Evolutionary conservation across 108 stramenopile genomes (phyloP).

Genomic region (Mayamaea pseudoterrestris): DNA sequence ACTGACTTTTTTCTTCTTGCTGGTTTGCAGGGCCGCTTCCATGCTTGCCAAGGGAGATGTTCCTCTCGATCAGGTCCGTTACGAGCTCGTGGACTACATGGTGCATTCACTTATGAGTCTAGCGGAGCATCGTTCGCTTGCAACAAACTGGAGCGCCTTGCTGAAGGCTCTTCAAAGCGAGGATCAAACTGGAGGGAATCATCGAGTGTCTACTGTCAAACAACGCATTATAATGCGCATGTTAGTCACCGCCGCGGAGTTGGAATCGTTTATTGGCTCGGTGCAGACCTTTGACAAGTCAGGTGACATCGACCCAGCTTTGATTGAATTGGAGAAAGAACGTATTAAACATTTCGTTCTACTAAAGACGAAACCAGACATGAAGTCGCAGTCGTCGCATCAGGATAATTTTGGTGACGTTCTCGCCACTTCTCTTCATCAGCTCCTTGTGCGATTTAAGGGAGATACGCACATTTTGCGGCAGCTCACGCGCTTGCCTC

Average conservation of each 20-base stretch:
- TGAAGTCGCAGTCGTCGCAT: conserved; percentile 9
- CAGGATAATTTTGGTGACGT: conserved; percentile 55
- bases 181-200: conserved; percentile 17
- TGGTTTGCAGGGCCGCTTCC: conserved; percentile 35
- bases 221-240: conserved; percentile 64
- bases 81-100: conserved; percentile 50
- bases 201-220: conserved; percentile 42
- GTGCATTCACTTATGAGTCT: conserved; percentile 58
- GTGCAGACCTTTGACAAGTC: not conserved
- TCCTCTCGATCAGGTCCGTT: conserved; percentile 47
- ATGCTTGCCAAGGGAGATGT: conserved; percentile 44
- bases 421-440: conserved; percentile 51
- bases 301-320: conserved; percentile 8
- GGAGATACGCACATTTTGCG: conserved; percentile 47
- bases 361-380: not conserved
- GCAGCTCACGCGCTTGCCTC: conserved; percentile 54
- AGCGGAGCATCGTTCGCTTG: conserved; percentile 49
- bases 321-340: conserved; percentile 13
- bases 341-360: conserved; percentile 2
- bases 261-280: conserved; percentile 16
- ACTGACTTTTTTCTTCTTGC: not conserved
- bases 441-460: conserved; percentile 62
- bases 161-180: conserved; percentile 59
- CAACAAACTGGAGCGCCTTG: conserved; percentile 66
- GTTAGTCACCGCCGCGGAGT: conserved; percentile 43